Base-by-base conservation (phyloP, 2,329 filamentous ascomycete species). In the Dichotomopilus funicola region DNA sequence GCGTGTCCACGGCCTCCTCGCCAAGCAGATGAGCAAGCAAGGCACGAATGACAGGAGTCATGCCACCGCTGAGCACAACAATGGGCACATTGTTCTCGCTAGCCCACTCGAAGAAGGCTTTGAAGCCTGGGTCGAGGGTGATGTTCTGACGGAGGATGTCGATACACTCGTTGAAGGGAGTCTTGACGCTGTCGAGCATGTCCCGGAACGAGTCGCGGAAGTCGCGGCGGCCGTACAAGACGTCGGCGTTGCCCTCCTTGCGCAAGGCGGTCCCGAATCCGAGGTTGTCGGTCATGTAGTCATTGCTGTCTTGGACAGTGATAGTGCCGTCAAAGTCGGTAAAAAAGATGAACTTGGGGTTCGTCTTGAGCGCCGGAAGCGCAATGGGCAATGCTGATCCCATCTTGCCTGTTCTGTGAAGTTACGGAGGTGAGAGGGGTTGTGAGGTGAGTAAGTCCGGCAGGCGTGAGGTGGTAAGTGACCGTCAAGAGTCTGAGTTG, bases 271-370 rank as follows among this genome's bases (percentile, higher is more conserved):
- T 67, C 50, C 94, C 94, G 68, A 86, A 96, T 60, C 94, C 94
- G 59, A 96, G 80, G 73, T 89, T 94, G 76, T 97, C 94, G 56
- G 91, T 96, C 83, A 92, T 76, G 71, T 72, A 81, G 72, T 83
- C 81, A 68, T 85, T 86, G 69, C 77, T 81, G 72, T 86, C 83
- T 66, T 80, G 76, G 54, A 78, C 79, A 49, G 92, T 96, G 70
- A 96, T 92, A 53, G 91, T 97, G 67, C 94, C 94, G 73, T 99
- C 94, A 70, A 97, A 97, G 75, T 99, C 94, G 64, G 91, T 96
- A 78, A 97, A 97, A 81, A 99, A 96, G 77, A 99, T 91, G 77
- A 89, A 88, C 74, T 90, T 88, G 51, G 91, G 91, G 70, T 87
- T 84, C 56, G 78, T 83, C 65, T 76, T 76, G 70, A 86, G 73